Conservation (phyloP, 345 rosid species). For the Lepidium didymum region DNA sequence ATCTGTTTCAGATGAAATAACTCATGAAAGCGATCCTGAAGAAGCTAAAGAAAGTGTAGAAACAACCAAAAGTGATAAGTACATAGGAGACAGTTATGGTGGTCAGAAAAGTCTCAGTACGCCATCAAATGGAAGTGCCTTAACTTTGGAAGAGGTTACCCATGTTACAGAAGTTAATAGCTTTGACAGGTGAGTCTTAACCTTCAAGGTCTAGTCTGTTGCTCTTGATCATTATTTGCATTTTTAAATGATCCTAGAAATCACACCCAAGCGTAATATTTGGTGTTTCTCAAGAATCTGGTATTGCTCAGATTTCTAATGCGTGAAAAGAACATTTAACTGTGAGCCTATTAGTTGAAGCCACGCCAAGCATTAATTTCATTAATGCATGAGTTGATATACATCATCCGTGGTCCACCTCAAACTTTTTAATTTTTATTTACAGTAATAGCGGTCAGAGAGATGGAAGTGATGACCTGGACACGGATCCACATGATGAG, state of each 20-base stretch:
- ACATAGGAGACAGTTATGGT: slow-evolving; percentile 19
- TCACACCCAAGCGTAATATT: background rate
- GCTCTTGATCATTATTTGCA: background rate
- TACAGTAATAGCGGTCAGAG: slow-evolving; percentile 32
- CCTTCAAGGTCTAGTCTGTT: slow-evolving; percentile 1
- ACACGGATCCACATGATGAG: slow-evolving; percentile 43
- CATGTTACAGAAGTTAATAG: slow-evolving; percentile 24
- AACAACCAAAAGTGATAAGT: slow-evolving; percentile 20
- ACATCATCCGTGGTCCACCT: background rate
- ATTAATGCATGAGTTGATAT: background rate
- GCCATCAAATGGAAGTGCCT: slow-evolving; percentile 32
- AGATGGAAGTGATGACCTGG: slow-evolving; percentile 27
- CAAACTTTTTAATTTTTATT: background rate
- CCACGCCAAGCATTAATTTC: background rate
- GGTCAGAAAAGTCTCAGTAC: slow-evolving; percentile 17
- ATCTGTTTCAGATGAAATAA: slow-evolving; percentile 34
- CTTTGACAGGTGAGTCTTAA: slow-evolving; percentile 42
- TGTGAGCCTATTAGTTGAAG: background rate
- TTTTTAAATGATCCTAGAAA: background rate
- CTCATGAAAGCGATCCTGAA: slow-evolving; percentile 24
- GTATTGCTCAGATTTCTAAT: background rate
- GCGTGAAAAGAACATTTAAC: background rate
- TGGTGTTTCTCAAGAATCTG: background rate
- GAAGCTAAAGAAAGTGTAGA: slow-evolving; percentile 25
- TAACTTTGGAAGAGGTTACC: slow-evolving; percentile 22